phyloP scores from a whole-genome alignment of 2,329 filamentous ascomycete genomes.

The Ophiostoma quercus region DNA sequence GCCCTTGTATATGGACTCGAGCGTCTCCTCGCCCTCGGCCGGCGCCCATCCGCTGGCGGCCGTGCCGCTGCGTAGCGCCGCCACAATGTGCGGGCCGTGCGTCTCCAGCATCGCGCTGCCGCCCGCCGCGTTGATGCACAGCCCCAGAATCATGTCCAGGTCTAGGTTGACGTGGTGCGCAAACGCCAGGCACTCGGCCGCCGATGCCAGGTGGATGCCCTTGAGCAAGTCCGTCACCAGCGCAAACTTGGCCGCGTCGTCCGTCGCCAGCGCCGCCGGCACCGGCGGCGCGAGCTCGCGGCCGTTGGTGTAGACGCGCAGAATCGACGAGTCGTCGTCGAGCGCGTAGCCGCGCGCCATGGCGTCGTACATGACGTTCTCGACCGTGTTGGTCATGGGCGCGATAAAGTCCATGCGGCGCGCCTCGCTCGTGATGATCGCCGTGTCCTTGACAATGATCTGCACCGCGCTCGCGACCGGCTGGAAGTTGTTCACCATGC shows the following conservation, averaged over 20 bases:
- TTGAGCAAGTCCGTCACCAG: constrained; percentile 40
- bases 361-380: constrained; percentile 59
- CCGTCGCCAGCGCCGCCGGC: neutral
- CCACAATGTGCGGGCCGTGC: constrained; percentile 39
- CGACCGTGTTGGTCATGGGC: constrained; percentile 57
- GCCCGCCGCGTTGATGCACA: constrained; percentile 45
- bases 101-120: constrained; percentile 39
- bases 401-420: constrained; percentile 53
- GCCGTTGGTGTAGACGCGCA: constrained; percentile 42
- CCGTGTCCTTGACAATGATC: constrained; percentile 57
- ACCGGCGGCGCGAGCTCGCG: constrained; percentile 21
- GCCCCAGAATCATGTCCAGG: constrained; percentile 42
- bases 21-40: constrained; percentile 27
- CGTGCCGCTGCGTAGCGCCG: constrained; percentile 32
- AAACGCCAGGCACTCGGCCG: constrained; percentile 42
- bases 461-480: constrained; percentile 54
- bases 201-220: constrained; percentile 42
- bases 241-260: neutral
- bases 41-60: constrained; percentile 27
- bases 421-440: constrained; percentile 64
- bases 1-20: constrained; percentile 33
- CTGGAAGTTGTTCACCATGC: constrained; percentile 50
- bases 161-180: constrained; percentile 40
- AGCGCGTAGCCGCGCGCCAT: constrained; percentile 51
- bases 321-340: constrained; percentile 43